phyloP scores from a whole-genome alignment of 768 basidiomycete genomes.

The Nidularia sp. region DNA sequence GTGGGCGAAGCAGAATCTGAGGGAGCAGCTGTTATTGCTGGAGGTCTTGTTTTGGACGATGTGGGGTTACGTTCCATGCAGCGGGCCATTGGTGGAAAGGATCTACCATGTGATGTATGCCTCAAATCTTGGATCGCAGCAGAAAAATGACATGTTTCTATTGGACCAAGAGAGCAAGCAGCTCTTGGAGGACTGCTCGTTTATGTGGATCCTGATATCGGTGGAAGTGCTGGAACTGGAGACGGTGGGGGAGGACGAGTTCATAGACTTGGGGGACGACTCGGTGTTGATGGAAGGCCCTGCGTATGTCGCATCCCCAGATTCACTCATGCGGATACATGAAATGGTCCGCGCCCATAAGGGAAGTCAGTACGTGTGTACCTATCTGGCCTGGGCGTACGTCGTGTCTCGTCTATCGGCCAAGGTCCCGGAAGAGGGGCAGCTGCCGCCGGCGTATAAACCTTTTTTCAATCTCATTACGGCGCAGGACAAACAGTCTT shows the following conservation, averaged over 20 bases:
- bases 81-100: slow-evolving; percentile 55
- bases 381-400: slow-evolving; percentile 83
- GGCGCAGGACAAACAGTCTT: slow-evolving; percentile 33
- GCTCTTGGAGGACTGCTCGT: slow-evolving; percentile 62
- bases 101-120: slow-evolving; percentile 64
- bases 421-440: slow-evolving; percentile 39
- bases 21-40: slow-evolving; percentile 76
- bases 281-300: slow-evolving; percentile 32
- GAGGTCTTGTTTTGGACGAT: slow-evolving; percentile 89
- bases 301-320: slow-evolving; percentile 59
- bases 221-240: slow-evolving; percentile 82
- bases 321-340: slow-evolving; percentile 63
- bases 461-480: slow-evolving; percentile 52
- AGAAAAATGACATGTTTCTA: slow-evolving; percentile 60
- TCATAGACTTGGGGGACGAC: slow-evolving; percentile 48
- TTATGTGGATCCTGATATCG: slow-evolving; percentile 75
- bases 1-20: slow-evolving; percentile 72
- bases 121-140: slow-evolving; percentile 60
- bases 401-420: slow-evolving; percentile 63
- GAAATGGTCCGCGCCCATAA: slow-evolving; percentile 56
- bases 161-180: slow-evolving; percentile 72
- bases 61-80: slow-evolving; percentile 71
- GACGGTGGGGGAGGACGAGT: slow-evolving; percentile 47
- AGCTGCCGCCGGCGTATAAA: slow-evolving; percentile 51
- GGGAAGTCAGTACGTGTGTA: slow-evolving; percentile 62